Base-by-base conservation (phyloP, 495 filamentous ascomycete species). In the Melanomma pulvis-pyrius region DNA sequence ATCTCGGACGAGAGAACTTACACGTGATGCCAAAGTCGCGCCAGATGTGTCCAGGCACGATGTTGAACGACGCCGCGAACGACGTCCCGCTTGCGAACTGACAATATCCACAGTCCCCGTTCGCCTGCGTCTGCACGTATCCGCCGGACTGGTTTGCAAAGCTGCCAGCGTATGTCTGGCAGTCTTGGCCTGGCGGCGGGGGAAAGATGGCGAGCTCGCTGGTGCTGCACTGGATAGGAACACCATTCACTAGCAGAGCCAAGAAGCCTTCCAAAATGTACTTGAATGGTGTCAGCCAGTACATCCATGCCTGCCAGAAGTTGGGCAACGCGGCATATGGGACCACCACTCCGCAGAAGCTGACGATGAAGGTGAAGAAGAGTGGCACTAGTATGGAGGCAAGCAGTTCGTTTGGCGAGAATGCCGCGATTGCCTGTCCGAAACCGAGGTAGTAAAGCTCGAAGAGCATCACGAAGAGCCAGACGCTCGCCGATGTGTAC, bases 361-460 rank as follows among this genome's bases (percentile, higher is more conserved):
- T 81, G 12, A 89, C 78, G 4, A 82, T 71, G 73, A 88, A 76
- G 17, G 83, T 80, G 74, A 88, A 88, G 73, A 88, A 76, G 0
- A 88, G 71, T 0, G 83, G 72, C 26, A 77, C 61, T 41, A 77
- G 81, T 0, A 93, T 72, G 9, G 84, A 87, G 17, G 89, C 88
- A 36, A 92, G 82, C 4, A 91, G 80, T 39, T 89, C 85, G 73
- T 91, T 91, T 0, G 90, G 89, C 12, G 85, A 79, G 65, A 92
- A 82, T 0, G 90, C 80, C 0, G 91, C 91, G 50, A 94, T 91
- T 65, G 87, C 86, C 75, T 92, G 89, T 0, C 88, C 88, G 64
- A 93, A 87, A 25, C 85, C 81, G 54, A 91, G 79, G 68, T 91
- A 92, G 76, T 83, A 92, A 30, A 90, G 67, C 73, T 92, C 88